Percentiles rank a stretch among this genome's conserved stretches.
Conservation (phyloP, 768 basidiomycete species). For the Leucocoprinus birnbaumii region DNA sequence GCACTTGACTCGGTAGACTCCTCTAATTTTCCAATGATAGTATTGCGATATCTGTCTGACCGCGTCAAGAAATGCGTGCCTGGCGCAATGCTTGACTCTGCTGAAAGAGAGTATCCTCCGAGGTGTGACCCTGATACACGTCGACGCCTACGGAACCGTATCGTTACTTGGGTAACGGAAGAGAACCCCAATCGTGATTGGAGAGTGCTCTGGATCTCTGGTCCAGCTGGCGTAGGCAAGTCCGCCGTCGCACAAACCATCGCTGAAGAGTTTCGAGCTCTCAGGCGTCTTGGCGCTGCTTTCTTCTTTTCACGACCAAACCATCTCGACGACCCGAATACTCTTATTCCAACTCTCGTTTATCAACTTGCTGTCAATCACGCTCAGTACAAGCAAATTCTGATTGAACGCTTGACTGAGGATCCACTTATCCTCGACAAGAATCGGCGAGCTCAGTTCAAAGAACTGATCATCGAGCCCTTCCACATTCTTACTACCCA, state of each 20-base stretch:
- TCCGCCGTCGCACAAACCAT: slow-evolving; percentile 7
- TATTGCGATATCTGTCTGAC: too few species aligned
- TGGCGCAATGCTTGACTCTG: too few species aligned
- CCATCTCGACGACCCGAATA: not conserved
- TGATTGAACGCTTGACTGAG: not conserved
- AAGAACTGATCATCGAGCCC: not conserved
- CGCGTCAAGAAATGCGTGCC: too few species aligned
- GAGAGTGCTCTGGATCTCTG: slow-evolving; percentile 6
- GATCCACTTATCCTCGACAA: not conserved
- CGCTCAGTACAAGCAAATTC: not conserved
- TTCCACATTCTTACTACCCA: not conserved
- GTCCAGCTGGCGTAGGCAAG: slow-evolving; percentile 9
- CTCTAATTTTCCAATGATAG: too few species aligned
- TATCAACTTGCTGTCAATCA: not conserved
- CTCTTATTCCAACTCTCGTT: not conserved
- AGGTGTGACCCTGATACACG: not conserved
- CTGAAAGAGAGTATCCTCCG: not conserved
- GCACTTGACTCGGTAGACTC: too few species aligned
- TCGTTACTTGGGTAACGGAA: not conserved
- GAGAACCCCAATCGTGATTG: not conserved
- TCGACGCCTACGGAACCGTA: not conserved
- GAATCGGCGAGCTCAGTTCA: not conserved
- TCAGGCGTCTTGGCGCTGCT: not conserved
- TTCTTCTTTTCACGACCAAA: slow-evolving; percentile 8
- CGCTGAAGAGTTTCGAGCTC: not conserved